Conservation (phyloP, 441 rosid species). For the Flueggea neowawraea region DNA sequence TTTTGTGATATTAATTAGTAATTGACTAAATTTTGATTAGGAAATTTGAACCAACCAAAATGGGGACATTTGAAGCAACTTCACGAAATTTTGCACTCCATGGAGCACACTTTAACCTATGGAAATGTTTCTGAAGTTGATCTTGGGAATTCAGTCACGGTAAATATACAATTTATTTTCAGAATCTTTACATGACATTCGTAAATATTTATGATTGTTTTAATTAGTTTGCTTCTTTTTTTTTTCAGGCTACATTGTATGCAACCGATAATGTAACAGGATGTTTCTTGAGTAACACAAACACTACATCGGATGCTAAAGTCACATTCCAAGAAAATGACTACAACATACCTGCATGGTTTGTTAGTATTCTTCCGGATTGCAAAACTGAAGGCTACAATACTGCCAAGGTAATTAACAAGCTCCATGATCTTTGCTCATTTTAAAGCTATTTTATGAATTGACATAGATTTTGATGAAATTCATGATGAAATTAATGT, state of each 20-base stretch:
- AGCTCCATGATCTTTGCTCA: too few species aligned
- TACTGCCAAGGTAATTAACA: conserved; percentile 58
- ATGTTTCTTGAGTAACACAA: conserved; percentile 51
- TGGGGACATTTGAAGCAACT: conserved; percentile 63
- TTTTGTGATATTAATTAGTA: too few species aligned
- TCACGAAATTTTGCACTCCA: conserved; percentile 41
- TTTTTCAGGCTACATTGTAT: conserved; percentile 37
- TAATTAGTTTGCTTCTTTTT: not conserved
- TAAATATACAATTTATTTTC: conserved; percentile 9
- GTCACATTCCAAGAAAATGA: conserved; percentile 29
- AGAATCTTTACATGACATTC: not conserved
- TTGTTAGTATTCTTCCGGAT: conserved; percentile 53
- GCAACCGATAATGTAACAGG: conserved; percentile 30
- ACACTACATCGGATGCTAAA: conserved; percentile 28
- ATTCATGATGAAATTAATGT: too few species aligned
- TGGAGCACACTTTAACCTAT: conserved; percentile 41
- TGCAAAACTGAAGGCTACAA: conserved; percentile 41
- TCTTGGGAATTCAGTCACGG: conserved; percentile 33
- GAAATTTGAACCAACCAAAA: conserved; percentile 60
- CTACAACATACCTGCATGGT: conserved; percentile 57
- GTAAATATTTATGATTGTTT: not conserved
- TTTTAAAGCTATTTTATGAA: too few species aligned
- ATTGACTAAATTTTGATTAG: conserved; percentile 15
- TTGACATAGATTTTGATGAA: too few species aligned
- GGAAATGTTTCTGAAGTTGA: conserved; percentile 36